Evolutionary conservation across 2,329 filamentous ascomycete species (phyloP).

Genomic region (Pseudopithomyces maydicus): DNA sequence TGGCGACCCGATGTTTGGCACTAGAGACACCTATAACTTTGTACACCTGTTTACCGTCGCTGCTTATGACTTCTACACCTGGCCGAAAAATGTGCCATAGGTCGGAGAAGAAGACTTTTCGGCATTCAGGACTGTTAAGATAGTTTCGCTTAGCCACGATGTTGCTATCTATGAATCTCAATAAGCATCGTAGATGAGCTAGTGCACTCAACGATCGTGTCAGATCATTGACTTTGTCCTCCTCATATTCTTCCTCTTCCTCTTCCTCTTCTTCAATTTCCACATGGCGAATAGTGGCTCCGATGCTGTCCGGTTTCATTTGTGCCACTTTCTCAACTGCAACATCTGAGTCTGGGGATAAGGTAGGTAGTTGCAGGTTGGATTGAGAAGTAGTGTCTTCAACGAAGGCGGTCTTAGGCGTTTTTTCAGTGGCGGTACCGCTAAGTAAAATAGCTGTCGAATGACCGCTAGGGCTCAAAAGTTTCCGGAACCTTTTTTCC

Average conservation of each 20-base stretch:
- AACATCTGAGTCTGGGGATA: too few species aligned
- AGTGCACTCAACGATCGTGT: neutral
- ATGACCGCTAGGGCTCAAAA: neutral
- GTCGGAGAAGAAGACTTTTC: constrained; percentile 21
- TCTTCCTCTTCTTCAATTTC: neutral
- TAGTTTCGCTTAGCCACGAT: neutral
- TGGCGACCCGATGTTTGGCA: constrained; percentile 5
- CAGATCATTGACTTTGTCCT: neutral
- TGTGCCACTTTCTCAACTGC: neutral
- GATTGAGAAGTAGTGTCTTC: neutral
- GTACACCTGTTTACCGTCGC: constrained; percentile 27
- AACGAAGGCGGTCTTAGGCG: neutral
- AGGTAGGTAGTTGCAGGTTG: too few species aligned
- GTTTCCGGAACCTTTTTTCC: constrained; percentile 1
- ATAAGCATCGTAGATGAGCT: constrained; percentile 1
- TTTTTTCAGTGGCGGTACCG: neutral
- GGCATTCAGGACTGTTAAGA: constrained; percentile 1
- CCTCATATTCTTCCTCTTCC: neutral
- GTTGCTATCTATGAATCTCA: neutral
- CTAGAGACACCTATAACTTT: constrained; percentile 21
- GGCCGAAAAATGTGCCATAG: constrained; percentile 32
- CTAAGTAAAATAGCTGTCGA: neutral
- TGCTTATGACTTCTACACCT: constrained; percentile 13
- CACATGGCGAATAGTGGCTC: neutral
- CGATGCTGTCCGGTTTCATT: neutral